Evolutionary conservation across 129 eudicot genomes (phyloP).

Genomic region (Flaveria brownii): DNA sequence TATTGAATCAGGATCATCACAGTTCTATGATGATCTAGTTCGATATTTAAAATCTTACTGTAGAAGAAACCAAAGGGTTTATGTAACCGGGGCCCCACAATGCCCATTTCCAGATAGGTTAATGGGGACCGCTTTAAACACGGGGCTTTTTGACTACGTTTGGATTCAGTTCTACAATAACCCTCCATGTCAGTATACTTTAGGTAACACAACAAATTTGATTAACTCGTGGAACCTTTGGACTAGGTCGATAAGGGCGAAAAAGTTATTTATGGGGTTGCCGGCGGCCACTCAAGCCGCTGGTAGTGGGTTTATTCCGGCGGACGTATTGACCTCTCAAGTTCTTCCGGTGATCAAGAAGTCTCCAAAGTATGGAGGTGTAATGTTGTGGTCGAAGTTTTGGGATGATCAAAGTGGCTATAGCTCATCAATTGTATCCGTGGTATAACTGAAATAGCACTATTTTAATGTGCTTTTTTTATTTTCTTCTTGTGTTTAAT

Average conservation of each 20-base stretch:
- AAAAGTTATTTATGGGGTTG: slow-evolving; percentile 60
- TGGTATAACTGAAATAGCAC: slow-evolving; percentile 27
- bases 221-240: slow-evolving; percentile 56
- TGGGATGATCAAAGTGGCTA: slow-evolving; percentile 63
- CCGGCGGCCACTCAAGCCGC: slow-evolving; percentile 79
- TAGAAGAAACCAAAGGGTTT: slow-evolving; percentile 24
- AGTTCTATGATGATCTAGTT: slow-evolving; percentile 51
- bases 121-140: slow-evolving; percentile 46
- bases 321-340: slow-evolving; percentile 44
- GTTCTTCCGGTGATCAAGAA: slow-evolving; percentile 57
- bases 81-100: slow-evolving; percentile 58
- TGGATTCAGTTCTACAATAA: slow-evolving; percentile 87
- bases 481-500: not conserved
- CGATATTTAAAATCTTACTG: slow-evolving; percentile 37
- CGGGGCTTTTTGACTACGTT: slow-evolving; percentile 55
- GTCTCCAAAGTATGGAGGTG: slow-evolving; percentile 72
- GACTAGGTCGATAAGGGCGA: slow-evolving; percentile 38
- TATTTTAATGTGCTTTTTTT: slow-evolving; percentile 14
- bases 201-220: slow-evolving; percentile 40
- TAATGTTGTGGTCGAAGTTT: slow-evolving; percentile 75
- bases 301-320: slow-evolving; percentile 70
- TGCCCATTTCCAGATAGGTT: slow-evolving; percentile 51
- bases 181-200: slow-evolving; percentile 53
- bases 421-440: slow-evolving; percentile 48
- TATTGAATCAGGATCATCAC: slow-evolving; percentile 53